These are phyloP conservation scores for Lophiotrema nucula DNA, from an alignment of 495 filamentous ascomycete genomes.

Conservation along the genomic window DNA sequence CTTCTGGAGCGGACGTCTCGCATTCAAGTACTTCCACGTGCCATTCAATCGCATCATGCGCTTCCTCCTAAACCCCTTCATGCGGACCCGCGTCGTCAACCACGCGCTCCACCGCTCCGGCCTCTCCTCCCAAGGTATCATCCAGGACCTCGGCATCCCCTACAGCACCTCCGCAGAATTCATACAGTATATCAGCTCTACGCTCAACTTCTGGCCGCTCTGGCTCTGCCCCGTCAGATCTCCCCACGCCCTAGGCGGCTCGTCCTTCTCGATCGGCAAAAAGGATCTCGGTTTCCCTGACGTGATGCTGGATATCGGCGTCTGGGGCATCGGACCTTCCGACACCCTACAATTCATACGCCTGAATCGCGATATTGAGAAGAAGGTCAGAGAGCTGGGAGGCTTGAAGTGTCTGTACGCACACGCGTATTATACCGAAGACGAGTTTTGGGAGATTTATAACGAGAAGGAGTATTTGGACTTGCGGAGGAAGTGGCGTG, in stretches of 20 bases:
- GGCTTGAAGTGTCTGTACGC: slow-evolving; percentile 67
- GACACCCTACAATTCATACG: slow-evolving; percentile 46
- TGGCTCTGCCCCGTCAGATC: slow-evolving; percentile 58
- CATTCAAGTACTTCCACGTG: slow-evolving; percentile 54
- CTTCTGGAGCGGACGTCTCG: slow-evolving; percentile 57
- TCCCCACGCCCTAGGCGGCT: neutral
- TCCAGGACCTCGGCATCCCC: slow-evolving; percentile 60
- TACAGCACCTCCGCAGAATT: slow-evolving; percentile 47
- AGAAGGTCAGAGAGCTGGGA: slow-evolving; percentile 60
- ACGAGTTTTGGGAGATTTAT: slow-evolving; percentile 60
- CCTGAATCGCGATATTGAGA: slow-evolving; percentile 67
- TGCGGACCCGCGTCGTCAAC: slow-evolving; percentile 64
- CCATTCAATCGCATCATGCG: slow-evolving; percentile 57
- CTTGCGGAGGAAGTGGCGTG: slow-evolving; percentile 52
- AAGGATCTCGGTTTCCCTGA: slow-evolving; percentile 7
- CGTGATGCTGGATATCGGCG: slow-evolving; percentile 56
- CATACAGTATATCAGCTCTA: slow-evolving; percentile 46
- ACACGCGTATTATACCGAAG: slow-evolving; percentile 55
- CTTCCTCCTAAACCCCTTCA: slow-evolving; percentile 58
- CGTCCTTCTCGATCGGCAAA: slow-evolving; percentile 8
- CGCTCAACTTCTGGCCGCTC: slow-evolving; percentile 53
- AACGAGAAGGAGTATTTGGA: slow-evolving; percentile 50
- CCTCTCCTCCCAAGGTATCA: slow-evolving; percentile 48
- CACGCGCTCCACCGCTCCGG: slow-evolving; percentile 57
- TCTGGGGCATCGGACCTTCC: slow-evolving; percentile 52